phyloP scores from a whole-genome alignment of 192 early-diverging fungal species.

The Umbelopsis sp. region DNA sequence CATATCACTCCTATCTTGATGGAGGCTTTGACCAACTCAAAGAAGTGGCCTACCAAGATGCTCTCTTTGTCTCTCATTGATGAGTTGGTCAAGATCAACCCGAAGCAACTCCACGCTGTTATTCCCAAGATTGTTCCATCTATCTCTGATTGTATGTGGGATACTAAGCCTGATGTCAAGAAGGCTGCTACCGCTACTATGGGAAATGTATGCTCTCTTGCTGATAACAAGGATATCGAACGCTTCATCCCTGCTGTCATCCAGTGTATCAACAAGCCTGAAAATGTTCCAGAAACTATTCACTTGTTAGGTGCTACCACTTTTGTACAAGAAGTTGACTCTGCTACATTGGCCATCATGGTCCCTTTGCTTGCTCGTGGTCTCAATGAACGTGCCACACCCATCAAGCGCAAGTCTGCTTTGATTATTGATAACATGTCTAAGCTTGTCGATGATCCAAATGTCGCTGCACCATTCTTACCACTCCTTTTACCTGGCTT shows the following conservation, averaged over 20 bases:
- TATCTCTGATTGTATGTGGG: slow-evolving; percentile 80
- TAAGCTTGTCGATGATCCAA: slow-evolving; percentile 84
- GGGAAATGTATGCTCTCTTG: slow-evolving; percentile 63
- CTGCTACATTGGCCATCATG: slow-evolving; percentile 80
- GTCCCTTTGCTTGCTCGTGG: slow-evolving; percentile 75
- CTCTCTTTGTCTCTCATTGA: slow-evolving; percentile 50
- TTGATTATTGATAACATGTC: slow-evolving; percentile 93
- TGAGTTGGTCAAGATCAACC: slow-evolving; percentile 44
- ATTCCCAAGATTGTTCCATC: slow-evolving; percentile 70
- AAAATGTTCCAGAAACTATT: slow-evolving; percentile 78
- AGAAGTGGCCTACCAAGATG: slow-evolving; percentile 79
- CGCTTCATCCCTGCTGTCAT: slow-evolving; percentile 77
- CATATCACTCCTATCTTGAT: slow-evolving; percentile 62
- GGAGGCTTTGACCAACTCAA: slow-evolving; percentile 70
- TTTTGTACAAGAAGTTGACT: slow-evolving; percentile 77
- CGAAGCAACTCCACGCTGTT: slow-evolving; percentile 47
- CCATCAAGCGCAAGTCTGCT: slow-evolving; percentile 74
- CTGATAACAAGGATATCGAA: slow-evolving; percentile 82
- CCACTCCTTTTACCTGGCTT: slow-evolving; percentile 76
- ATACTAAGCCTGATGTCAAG: slow-evolving; percentile 77
- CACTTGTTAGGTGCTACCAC: slow-evolving; percentile 81
- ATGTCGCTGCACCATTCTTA: slow-evolving; percentile 78
- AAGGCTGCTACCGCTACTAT: slow-evolving; percentile 65
- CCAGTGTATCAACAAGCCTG: slow-evolving; percentile 74
- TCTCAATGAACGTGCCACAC: slow-evolving; percentile 66